Evolutionary conservation across 2,329 filamentous ascomycete species (phyloP).

Genomic region (Aspergillus versicolor): DNA sequence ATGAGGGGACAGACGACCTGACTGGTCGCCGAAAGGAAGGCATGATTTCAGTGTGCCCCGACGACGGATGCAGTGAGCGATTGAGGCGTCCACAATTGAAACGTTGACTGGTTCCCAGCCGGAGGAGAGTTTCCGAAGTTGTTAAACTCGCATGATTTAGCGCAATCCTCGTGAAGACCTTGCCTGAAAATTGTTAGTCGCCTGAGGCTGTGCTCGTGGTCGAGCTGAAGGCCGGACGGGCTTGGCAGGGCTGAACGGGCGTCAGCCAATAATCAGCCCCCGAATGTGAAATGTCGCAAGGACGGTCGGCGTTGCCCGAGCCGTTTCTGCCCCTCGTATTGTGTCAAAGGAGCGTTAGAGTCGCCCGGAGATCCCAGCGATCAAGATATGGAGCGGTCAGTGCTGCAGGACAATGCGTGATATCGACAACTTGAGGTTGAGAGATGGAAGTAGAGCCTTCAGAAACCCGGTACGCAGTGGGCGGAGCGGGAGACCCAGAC

Average conservation of each 20-base stretch:
- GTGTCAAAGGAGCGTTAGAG: conserved; percentile 1
- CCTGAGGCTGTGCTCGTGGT: conserved; percentile 17
- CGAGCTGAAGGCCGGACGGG: conserved; percentile 2
- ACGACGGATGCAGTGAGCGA: background rate
- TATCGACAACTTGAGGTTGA: background rate
- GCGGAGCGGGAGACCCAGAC: background rate
- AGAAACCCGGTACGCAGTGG: background rate
- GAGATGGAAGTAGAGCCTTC: background rate
- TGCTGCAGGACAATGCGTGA: too few species aligned
- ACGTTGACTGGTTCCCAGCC: conserved; percentile 1
- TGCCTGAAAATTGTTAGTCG: conserved; percentile 8
- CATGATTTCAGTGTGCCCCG: conserved; percentile 3
- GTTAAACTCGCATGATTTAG: conserved; percentile 4
- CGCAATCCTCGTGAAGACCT: background rate
- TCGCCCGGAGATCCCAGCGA: background rate
- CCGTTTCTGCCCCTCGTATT: background rate
- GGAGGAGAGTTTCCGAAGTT: background rate
- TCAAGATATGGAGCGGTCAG: background rate
- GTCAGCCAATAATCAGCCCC: background rate
- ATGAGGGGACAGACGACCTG: background rate
- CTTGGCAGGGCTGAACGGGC: conserved; percentile 10
- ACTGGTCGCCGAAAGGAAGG: background rate
- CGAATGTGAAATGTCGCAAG: background rate
- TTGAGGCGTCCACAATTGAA: background rate
- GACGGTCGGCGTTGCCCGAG: conserved; percentile 11